Conservation (phyloP, 2,329 filamentous ascomycete species). For the Exophiala dermatitidis region DNA sequence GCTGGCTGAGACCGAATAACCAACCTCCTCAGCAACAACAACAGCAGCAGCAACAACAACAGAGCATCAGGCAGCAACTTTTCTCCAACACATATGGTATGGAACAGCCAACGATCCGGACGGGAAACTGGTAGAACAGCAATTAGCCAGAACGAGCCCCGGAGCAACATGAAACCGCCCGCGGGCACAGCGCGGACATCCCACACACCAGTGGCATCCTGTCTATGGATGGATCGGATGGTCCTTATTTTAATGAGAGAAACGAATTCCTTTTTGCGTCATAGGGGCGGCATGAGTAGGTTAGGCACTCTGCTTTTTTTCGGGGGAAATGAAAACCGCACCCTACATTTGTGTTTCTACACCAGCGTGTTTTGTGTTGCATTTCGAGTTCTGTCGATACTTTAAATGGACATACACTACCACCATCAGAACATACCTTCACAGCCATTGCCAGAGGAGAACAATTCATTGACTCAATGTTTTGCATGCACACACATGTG, state of each 20-base stretch:
- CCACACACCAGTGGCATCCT: no score
- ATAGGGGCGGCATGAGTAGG: neutral
- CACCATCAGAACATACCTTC: constrained; percentile 1
- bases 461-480: no score
- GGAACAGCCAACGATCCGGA: constrained; percentile 30
- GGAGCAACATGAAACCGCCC: neutral
- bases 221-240: constrained; percentile 3
- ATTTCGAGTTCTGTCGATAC: neutral
- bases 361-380: constrained; percentile 2
- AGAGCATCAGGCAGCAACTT: constrained; percentile 49
- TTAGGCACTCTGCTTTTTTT: constrained; percentile 7
- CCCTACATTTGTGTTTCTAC: neutral
- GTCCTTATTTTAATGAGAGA: neutral
- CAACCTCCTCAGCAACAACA: constrained; percentile 21
- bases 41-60: constrained; percentile 15
- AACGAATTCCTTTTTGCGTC: constrained; percentile 21
- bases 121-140: constrained; percentile 21
- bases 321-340: constrained; percentile 8
- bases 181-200: no score
- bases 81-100: constrained; percentile 51
- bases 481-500: neutral
- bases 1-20: constrained; percentile 60
- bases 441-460: neutral
- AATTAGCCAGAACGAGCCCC: neutral
- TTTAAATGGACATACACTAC: neutral